These are phyloP conservation scores for Lyophyllum decastes DNA, from an alignment of 768 basidiomycete species.

Conservation along the genomic window DNA sequence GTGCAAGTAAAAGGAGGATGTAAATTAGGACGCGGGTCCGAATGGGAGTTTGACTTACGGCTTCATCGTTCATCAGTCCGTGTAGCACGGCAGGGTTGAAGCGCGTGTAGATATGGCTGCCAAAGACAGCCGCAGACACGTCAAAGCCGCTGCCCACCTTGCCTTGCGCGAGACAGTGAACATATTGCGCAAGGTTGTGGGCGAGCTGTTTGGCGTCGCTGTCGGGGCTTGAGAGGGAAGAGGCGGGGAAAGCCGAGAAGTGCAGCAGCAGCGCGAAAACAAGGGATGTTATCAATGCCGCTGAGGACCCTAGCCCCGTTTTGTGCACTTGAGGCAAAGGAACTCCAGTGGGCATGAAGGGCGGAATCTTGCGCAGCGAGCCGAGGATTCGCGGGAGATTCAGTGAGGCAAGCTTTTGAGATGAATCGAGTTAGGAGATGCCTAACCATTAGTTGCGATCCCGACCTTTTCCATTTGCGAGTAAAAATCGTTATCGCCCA, in stretches of 20 bases:
- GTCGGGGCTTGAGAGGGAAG: constrained; percentile 45
- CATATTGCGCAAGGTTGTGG: constrained; percentile 92
- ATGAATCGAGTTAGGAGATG: background rate
- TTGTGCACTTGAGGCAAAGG: constrained; percentile 87
- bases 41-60: constrained; percentile 30
- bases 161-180: constrained; percentile 96
- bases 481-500: constrained; percentile 98
- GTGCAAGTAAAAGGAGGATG: background rate
- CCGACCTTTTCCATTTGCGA: constrained; percentile 86
- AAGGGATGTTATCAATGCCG: constrained; percentile 94
- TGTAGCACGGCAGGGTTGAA: constrained; percentile 76
- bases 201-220: constrained; percentile 60
- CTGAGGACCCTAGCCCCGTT: constrained; percentile 96
- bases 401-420: constrained; percentile 58
- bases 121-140: constrained; percentile 90
- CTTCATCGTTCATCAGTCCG: constrained; percentile 59
- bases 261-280: constrained; percentile 84
- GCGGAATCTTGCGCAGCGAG: constrained; percentile 69
- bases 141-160: constrained; percentile 99
- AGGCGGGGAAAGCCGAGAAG: constrained; percentile 56
- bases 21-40: background rate
- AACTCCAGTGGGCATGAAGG: constrained; percentile 74
- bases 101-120: constrained; percentile 90
- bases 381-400: constrained; percentile 62
- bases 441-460: background rate